Evolutionary conservation across 768 basidiomycete genomes (phyloP).

Genomic region (Trametes punicea): DNA sequence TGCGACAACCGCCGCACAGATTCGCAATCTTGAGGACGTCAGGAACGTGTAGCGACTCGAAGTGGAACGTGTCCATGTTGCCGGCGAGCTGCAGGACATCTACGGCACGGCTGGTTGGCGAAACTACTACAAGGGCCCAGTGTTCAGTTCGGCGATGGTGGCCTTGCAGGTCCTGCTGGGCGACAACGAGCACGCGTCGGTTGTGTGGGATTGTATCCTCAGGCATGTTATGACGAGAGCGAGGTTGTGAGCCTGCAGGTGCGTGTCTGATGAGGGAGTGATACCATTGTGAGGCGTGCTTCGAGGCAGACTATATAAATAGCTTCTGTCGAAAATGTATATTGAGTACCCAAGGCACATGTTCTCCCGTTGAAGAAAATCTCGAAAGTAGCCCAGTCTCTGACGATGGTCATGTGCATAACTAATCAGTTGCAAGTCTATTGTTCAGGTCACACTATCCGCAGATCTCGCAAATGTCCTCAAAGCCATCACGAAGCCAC

Average conservation of each 20-base stretch:
- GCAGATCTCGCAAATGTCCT: no score
- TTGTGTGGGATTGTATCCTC: background rate
- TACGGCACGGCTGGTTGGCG: background rate
- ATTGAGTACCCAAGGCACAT: no score
- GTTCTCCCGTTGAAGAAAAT: no score
- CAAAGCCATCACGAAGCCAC: no score
- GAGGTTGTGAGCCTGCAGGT: background rate
- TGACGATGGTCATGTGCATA: no score
- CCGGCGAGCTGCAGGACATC: slow-evolving; percentile 4
- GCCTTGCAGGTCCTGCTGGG: slow-evolving; percentile 1
- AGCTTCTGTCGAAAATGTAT: no score
- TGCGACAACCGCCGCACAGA: background rate
- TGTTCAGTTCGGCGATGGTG: slow-evolving; percentile 3
- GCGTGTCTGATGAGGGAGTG: no score
- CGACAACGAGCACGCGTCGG: background rate
- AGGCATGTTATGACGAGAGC: background rate
- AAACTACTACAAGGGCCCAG: background rate
- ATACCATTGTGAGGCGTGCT: no score
- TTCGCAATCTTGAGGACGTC: background rate
- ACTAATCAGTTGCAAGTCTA: no score
- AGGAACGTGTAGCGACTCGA: background rate
- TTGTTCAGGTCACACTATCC: no score
- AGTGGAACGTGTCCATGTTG: slow-evolving; percentile 8
- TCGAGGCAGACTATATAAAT: no score
- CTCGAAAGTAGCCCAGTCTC: no score